These are phyloP conservation scores for Arachnomyces sp. DNA, from an alignment of 2,329 filamentous ascomycete genomes.

Conservation along the genomic window DNA sequence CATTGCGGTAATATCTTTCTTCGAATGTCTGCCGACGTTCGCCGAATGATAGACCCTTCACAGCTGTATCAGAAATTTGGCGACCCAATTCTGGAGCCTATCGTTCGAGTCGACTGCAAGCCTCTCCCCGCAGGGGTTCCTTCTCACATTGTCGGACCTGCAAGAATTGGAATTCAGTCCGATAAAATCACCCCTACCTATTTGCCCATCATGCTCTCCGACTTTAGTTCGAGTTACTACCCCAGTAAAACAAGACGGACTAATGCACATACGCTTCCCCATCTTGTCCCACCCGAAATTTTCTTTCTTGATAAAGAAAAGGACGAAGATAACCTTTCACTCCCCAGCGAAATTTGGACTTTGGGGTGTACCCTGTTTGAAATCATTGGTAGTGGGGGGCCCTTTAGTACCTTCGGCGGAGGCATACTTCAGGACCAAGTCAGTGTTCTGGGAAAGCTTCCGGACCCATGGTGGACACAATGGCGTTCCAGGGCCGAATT, in stretches of 20 bases:
- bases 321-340: constrained; percentile 6
- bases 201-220: constrained; percentile 9
- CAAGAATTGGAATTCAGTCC: constrained; percentile 7
- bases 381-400: constrained; percentile 8
- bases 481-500: constrained; percentile 10
- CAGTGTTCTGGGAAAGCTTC: constrained; percentile 9
- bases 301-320: constrained; percentile 8
- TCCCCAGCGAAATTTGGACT: constrained; percentile 13
- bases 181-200: constrained; percentile 6
- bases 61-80: constrained; percentile 10
- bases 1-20: constrained; percentile 13
- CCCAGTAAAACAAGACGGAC: constrained; percentile 7
- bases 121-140: constrained; percentile 11
- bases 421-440: constrained; percentile 12
- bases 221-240: constrained; percentile 9
- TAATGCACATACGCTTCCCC: constrained; percentile 6
- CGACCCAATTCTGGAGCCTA: constrained; percentile 9
- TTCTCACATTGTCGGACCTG: constrained; percentile 8
- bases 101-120: constrained; percentile 10
- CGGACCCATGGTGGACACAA: constrained; percentile 9
- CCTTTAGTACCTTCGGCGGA: constrained; percentile 9
- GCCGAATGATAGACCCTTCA: constrained; percentile 10
- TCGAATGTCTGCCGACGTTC: constrained; percentile 7
- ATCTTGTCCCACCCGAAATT: constrained; percentile 11
- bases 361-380: constrained; percentile 12